Conservation (phyloP, 1,139 yeast species). For the Wickerhamiella pararugosa region DNA sequence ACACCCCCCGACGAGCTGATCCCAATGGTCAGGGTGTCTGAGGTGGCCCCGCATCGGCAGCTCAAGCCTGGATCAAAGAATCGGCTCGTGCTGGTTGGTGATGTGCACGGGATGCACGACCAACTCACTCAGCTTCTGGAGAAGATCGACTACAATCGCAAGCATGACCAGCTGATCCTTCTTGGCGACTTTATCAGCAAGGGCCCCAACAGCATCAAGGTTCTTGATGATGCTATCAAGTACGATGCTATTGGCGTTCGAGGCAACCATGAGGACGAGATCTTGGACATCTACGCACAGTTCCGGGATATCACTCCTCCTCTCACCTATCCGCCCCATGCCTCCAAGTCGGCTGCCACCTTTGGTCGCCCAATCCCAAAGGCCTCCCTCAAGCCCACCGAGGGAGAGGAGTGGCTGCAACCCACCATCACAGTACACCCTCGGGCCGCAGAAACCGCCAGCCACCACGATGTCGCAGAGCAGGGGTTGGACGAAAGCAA, state of each 20-base stretch:
- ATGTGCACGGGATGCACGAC: conserved; percentile 65
- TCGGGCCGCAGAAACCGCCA: neutral
- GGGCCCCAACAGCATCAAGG: conserved; percentile 62
- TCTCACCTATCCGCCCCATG: conserved; percentile 18
- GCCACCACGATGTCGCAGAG: neutral
- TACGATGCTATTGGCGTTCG: conserved; percentile 51
- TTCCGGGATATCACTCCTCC: conserved; percentile 35
- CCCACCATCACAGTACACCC: neutral
- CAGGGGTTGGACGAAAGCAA: conserved; percentile 20
- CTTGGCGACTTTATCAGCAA: conserved; percentile 79
- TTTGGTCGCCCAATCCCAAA: conserved; percentile 9
- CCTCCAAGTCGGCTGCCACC: conserved; percentile 10
- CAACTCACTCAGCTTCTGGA: conserved; percentile 39
- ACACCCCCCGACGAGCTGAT: conserved; percentile 6
- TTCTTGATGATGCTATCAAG: conserved; percentile 47
- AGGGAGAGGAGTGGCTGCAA: conserved; percentile 7
- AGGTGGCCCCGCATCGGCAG: conserved; percentile 8
- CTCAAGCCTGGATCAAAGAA: conserved; percentile 16
- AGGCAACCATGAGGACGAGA: conserved; percentile 77
- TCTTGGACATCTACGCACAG: conserved; percentile 44
- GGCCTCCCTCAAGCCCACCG: conserved; percentile 12
- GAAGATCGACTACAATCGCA: conserved; percentile 29
- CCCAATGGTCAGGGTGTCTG: conserved; percentile 9
- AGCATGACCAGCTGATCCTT: conserved; percentile 46
- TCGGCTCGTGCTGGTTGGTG: conserved; percentile 63